Conservation (phyloP, 2,329 filamentous ascomycete genomes). For the Diaporthe capsici region DNA sequence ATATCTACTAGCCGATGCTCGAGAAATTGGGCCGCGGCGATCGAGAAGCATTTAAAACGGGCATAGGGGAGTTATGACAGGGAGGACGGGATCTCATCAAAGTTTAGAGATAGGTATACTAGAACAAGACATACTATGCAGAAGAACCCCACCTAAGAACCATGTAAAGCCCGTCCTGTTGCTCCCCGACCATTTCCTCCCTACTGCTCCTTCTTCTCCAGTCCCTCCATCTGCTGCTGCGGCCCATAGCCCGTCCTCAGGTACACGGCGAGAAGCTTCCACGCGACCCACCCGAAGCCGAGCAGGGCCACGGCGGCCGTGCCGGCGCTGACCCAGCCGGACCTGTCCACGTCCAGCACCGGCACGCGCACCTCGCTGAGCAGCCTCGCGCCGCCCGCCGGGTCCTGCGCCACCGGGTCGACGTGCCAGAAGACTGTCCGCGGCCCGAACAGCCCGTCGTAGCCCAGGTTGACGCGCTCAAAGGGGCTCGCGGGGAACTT, state of each 20-base stretch:
- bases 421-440: constrained; percentile 89
- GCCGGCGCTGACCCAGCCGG: constrained; percentile 64
- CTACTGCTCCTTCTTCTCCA: constrained; percentile 49
- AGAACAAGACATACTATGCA: constrained; percentile 23
- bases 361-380: constrained; percentile 73
- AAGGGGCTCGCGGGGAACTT: constrained; percentile 87
- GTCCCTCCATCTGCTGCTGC: constrained; percentile 39
- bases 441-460: constrained; percentile 83
- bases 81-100: not conserved
- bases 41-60: not conserved
- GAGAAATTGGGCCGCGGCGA: not conserved
- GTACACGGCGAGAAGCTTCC: constrained; percentile 65
- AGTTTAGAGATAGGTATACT: constrained; percentile 8
- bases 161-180: not conserved
- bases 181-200: too few species aligned
- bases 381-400: constrained; percentile 53
- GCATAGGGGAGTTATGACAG: not conserved
- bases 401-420: constrained; percentile 60
- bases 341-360: constrained; percentile 70
- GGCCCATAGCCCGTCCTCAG: constrained; percentile 51
- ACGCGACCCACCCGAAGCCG: constrained; percentile 79
- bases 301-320: constrained; percentile 72
- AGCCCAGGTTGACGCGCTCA: constrained; percentile 86
- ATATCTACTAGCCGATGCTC: not conserved
- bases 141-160: not conserved